phyloP scores from a whole-genome alignment of 2,329 filamentous ascomycete genomes.

The Colletotrichum sp. region DNA sequence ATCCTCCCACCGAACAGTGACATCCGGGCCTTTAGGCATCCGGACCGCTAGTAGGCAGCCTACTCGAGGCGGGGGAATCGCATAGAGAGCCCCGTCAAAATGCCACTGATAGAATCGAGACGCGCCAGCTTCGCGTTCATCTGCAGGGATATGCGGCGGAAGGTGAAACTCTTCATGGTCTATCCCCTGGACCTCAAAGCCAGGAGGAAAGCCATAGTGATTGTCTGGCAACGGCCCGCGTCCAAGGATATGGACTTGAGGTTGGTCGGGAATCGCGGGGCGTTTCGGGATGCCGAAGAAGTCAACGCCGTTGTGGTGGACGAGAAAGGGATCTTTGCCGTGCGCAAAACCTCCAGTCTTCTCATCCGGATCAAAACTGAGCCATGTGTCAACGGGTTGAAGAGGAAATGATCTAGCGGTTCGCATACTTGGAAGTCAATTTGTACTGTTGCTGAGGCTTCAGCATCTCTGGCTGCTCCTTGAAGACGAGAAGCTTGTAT shows the following conservation, averaged over 20 bases:
- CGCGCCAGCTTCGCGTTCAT: neutral
- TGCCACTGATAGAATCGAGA: neutral
- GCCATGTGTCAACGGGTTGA: accelerated
- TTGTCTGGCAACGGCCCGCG: neutral
- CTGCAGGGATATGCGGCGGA: neutral
- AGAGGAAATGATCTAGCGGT: neutral
- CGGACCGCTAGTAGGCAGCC: neutral
- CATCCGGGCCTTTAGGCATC: neutral
- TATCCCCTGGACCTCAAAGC: neutral
- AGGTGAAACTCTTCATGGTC: neutral
- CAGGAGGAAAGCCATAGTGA: neutral
- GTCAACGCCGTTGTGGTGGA: slow-evolving; percentile 30
- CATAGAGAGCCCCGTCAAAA: neutral
- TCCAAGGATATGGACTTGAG: slow-evolving; percentile 39
- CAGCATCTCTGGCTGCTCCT: neutral
- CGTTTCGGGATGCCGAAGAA: slow-evolving; percentile 45
- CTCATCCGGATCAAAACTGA: slow-evolving; percentile 4
- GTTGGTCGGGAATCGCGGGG: slow-evolving; percentile 42
- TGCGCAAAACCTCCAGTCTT: slow-evolving; percentile 41
- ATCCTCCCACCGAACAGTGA: slow-evolving; percentile 25
- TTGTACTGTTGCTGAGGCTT: neutral
- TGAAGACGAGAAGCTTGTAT: neutral
- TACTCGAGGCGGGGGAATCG: neutral
- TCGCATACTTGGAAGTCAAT: neutral
- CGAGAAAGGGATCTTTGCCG: slow-evolving; percentile 37